A percentile compares a stretch with the other conserved stretches of the same genome.
These are phyloP conservation scores for Eucalyptus globulus DNA, from an alignment of 345 rosid genomes.

Conservation along the genomic window DNA sequence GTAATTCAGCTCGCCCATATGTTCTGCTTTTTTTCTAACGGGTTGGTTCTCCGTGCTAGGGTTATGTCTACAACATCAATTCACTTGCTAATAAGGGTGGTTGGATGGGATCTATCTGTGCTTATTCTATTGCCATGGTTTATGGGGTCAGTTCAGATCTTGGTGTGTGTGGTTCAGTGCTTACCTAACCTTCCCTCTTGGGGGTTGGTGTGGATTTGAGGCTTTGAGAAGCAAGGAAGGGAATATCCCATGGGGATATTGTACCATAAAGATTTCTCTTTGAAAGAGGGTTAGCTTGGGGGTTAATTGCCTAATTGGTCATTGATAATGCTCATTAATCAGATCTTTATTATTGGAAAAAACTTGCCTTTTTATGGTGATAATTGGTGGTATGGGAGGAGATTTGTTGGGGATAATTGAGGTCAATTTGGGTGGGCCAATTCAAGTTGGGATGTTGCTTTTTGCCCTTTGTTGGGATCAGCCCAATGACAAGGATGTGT, in stretches of 20 bases:
- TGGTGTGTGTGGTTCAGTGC: not conserved
- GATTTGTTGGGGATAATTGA: not conserved
- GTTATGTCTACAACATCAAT: accelerated
- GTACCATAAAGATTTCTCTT: not conserved
- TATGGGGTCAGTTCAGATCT: not conserved
- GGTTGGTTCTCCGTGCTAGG: not conserved
- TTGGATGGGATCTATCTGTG: not conserved
- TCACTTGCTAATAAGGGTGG: not conserved
- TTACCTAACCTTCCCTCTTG: not conserved
- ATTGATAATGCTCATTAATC: not conserved
- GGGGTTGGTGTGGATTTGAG: not conserved
- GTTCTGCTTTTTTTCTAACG: not conserved
- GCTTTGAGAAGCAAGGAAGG: not conserved
- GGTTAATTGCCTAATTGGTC: not conserved
- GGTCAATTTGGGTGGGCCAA: not conserved
- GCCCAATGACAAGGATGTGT: not conserved
- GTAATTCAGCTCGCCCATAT: accelerated
- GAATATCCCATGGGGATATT: not conserved
- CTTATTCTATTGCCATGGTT: not conserved
- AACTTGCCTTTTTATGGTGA: not conserved
- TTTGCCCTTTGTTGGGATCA: not conserved
- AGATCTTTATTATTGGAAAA: not conserved
- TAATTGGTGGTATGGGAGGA: not conserved
- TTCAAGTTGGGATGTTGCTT: not conserved
- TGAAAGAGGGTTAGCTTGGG: not conserved